A percentile compares a stretch with the other conserved stretches of the same genome.
Conservation (phyloP, 371 early-diverging fungal species). For the Lichtheimia ornata region DNA sequence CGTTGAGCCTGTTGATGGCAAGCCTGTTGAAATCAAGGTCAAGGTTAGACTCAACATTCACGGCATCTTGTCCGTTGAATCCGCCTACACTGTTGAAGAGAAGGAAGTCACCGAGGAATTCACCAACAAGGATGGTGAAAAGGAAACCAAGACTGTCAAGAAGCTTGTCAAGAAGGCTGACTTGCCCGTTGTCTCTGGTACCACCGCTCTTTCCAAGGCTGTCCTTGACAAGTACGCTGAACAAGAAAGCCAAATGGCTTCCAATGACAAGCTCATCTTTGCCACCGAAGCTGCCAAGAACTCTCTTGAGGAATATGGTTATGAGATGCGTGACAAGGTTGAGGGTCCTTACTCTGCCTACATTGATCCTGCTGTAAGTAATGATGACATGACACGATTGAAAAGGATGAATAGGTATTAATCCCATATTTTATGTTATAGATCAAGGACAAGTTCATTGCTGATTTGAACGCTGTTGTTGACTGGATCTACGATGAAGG, state of each 20-base stretch:
- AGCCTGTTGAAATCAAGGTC: constrained; percentile 83
- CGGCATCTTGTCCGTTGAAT: constrained; percentile 81
- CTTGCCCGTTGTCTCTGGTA: constrained; percentile 70
- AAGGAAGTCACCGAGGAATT: constrained; percentile 71
- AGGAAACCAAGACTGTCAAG: constrained; percentile 74
- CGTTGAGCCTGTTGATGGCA: constrained; percentile 48
- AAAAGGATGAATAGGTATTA: not conserved
- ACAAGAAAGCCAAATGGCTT: constrained; percentile 84
- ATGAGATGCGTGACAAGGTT: constrained; percentile 93
- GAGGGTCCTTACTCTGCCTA: constrained; percentile 69
- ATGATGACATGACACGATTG: not conserved
- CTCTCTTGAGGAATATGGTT: constrained; percentile 96
- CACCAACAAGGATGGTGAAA: constrained; percentile 61
- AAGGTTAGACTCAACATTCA: constrained; percentile 88
- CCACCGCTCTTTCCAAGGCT: constrained; percentile 58
- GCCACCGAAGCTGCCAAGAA: constrained; percentile 95
- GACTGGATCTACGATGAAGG: constrained; percentile 98
- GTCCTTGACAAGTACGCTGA: constrained; percentile 68
- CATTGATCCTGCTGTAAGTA: constrained; percentile 60
- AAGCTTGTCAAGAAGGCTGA: constrained; percentile 90
- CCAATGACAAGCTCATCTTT: constrained; percentile 85
- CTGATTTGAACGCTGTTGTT: constrained; percentile 79
- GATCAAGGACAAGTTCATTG: constrained; percentile 69
- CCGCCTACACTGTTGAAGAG: constrained; percentile 91
- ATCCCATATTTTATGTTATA: not conserved